phyloP scores from a whole-genome alignment of 805 yeast genomes.

The Metschnikowia continentalis region DNA sequence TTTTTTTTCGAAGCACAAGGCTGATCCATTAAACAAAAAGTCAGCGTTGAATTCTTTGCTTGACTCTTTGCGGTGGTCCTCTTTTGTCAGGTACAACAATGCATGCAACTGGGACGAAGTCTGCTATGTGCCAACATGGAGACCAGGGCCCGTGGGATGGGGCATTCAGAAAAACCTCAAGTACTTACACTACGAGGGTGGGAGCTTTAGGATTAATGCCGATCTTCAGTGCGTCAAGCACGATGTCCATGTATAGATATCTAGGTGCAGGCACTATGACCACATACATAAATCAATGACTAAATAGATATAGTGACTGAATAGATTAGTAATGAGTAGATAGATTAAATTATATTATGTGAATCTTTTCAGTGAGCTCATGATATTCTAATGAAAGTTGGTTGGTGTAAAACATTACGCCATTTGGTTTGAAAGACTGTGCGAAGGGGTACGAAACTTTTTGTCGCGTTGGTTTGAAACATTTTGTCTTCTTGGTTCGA shows the following conservation, averaged over 20 bases:
- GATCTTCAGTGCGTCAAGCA: slow-evolving; percentile 16
- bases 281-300: background rate
- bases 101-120: slow-evolving; percentile 45
- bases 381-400: too few species aligned
- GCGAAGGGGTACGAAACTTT: too few species aligned
- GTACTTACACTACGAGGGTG: slow-evolving; percentile 14
- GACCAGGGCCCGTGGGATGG: slow-evolving; percentile 34
- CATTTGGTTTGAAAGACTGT: too few species aligned
- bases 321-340: background rate
- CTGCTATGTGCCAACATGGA: slow-evolving; percentile 59
- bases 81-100: slow-evolving; percentile 37
- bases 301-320: background rate
- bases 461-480: too few species aligned
- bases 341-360: background rate
- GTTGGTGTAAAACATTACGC: too few species aligned
- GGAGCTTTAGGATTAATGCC: slow-evolving; percentile 10
- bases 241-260: background rate
- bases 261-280: background rate
- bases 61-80: slow-evolving; percentile 37
- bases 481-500: too few species aligned
- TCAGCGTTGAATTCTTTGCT: slow-evolving; percentile 20
- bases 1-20: slow-evolving; percentile 2
- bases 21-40: background rate
- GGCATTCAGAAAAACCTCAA: slow-evolving; percentile 12
- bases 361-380: background rate